phyloP scores from a whole-genome alignment of 768 basidiomycete species.

The Amanita phalloides region DNA sequence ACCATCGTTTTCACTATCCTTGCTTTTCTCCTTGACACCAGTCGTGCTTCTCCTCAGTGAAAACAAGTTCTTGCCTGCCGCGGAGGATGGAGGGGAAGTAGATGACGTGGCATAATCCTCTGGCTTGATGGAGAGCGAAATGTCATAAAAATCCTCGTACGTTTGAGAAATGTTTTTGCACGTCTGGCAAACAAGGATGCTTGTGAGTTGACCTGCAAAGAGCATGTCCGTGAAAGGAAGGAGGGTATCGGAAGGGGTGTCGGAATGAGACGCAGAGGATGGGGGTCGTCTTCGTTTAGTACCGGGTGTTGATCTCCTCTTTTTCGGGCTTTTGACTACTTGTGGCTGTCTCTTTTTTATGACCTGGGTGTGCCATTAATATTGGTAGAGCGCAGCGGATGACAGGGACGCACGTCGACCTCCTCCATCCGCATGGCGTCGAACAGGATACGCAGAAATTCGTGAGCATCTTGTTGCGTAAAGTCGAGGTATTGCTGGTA shows the following conservation, averaged over 20 bases:
- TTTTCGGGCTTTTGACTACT: neutral
- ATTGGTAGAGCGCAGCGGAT: neutral
- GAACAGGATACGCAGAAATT: constrained; percentile 80
- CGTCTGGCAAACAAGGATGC: constrained; percentile 86
- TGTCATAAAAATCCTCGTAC: constrained; percentile 90
- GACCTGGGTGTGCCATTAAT: constrained; percentile 30
- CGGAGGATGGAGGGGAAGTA: neutral
- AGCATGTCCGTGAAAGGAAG: constrained; percentile 63
- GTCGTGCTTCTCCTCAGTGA: neutral
- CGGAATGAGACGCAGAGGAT: neutral
- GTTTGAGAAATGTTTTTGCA: constrained; percentile 92
- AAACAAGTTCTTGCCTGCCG: neutral
- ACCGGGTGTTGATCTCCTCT: neutral
- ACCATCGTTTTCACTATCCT: constrained; percentile 5
- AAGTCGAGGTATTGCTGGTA: constrained; percentile 94
- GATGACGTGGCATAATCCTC: constrained; percentile 49
- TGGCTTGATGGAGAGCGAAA: constrained; percentile 80
- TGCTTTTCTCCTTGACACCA: constrained; percentile 6
- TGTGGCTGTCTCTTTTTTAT: constrained; percentile 37
- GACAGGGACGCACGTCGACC: constrained; percentile 49
- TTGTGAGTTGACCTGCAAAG: constrained; percentile 82
- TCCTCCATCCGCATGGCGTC: constrained; percentile 96
- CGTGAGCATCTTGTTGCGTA: constrained; percentile 93
- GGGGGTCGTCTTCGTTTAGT: neutral
- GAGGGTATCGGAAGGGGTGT: neutral